Evolutionary conservation across 805 yeast species (phyloP), one percentile per base, ranked within the genome.

Genomic region (Wickerhamomyces bovis): DNA sequence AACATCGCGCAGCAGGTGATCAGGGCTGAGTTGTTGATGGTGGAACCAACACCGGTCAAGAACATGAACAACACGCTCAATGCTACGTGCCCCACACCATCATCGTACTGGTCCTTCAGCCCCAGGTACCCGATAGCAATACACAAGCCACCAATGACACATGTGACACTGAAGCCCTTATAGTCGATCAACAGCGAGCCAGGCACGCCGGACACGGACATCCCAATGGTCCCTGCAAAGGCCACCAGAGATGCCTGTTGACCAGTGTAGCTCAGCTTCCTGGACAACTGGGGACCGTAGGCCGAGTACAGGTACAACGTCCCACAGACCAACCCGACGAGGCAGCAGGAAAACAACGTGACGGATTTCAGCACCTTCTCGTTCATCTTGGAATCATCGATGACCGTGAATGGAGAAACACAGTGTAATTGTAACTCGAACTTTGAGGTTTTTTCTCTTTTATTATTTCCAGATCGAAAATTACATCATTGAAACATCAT

Each of bases 241-340:
- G 89, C 90, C 3, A 85, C 73, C 25, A 72, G 59, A 5, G 89
- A 79, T 5, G 85, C 71, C 44, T 82, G 75, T 0, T 86, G 72
- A 3, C 86, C 88, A 1, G 78, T 60, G 54, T 86, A 78, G 19
- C 66, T 65, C 44, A 86, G 71, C 44, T 71, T 70, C 25, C 63
- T 63, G 1, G 89, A 86, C 45, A 85, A 70, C 60, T 86, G 94
- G 0, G 95, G 92, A 35, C 89, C 83, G 61, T 80, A 86, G 1
- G 88, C 86, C 9, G 87, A 80, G 64, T 81, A 86, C 41, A 85
- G 67, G 63, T 86, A 86, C 56, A 84, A 68, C 2, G 94, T 86
- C 1, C 95, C 95, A 54, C 87, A 79, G 16, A 76, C 75, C 42
- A 82, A 62, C 12, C 84, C 85, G 15, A 53, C 69, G 44, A 60